Conservation (phyloP, 1,284 basidiomycete species). For the Polyporus tsugae region DNA sequence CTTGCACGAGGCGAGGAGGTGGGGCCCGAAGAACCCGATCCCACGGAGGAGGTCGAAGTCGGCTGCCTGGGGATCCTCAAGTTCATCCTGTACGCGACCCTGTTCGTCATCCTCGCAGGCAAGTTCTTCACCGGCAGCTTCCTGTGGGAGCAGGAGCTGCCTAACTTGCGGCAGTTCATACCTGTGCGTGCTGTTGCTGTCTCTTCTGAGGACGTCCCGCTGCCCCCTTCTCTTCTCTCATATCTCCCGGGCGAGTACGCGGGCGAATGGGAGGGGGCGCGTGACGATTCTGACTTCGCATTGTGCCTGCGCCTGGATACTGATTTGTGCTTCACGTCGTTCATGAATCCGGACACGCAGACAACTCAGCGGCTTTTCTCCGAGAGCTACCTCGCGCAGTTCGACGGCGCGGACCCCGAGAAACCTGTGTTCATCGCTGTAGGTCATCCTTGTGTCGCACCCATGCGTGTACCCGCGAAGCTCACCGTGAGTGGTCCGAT, state of each 20-base stretch:
- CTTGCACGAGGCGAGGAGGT: conserved; percentile 77
- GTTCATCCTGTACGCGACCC: conserved; percentile 64
- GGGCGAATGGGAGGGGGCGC: conserved; percentile 20
- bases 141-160: conserved; percentile 74
- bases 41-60: conserved; percentile 72
- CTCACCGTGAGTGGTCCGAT: conserved; percentile 28
- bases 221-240: conserved; percentile 9
- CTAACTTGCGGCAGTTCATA: conserved; percentile 36
- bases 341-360: conserved; percentile 20
- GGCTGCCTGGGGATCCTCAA: conserved; percentile 72
- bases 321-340: conserved; percentile 20
- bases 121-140: conserved; percentile 86
- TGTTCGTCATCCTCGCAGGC: conserved; percentile 67
- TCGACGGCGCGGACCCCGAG: conserved; percentile 76
- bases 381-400: conserved; percentile 71
- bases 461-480: conserved; percentile 32
- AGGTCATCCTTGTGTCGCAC: conserved; percentile 43
- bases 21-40: conserved; percentile 75
- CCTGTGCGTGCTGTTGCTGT: conserved; percentile 34
- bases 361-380: conserved; percentile 78
- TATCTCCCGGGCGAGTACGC: conserved; percentile 18
- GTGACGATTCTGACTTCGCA: not conserved
- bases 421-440: conserved; percentile 89
- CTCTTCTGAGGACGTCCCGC: conserved; percentile 13
- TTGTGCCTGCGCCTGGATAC: conserved; percentile 21